Conservation (phyloP, 2,329 filamentous ascomycete genomes). For the Biscogniauxia mediterranea region DNA sequence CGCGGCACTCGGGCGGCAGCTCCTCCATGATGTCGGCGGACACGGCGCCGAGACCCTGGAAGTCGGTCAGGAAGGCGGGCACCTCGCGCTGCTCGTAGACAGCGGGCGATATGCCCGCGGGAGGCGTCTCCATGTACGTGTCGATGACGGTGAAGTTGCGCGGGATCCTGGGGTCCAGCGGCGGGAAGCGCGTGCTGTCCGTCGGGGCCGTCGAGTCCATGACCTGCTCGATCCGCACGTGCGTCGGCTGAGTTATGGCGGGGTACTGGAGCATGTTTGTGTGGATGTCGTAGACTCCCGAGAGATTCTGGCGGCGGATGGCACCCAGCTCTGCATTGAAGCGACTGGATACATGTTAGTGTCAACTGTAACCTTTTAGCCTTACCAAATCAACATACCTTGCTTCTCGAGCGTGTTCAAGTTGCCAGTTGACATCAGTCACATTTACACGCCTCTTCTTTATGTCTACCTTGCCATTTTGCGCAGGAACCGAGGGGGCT, state of each 20-base stretch:
- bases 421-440: slow-evolving; percentile 93
- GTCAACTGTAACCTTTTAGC: background rate
- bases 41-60: slow-evolving; percentile 62
- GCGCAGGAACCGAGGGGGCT: slow-evolving; percentile 71
- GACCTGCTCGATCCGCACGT: slow-evolving; percentile 77
- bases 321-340: slow-evolving; percentile 78
- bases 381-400: slow-evolving; percentile 56
- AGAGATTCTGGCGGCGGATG: slow-evolving; percentile 65
- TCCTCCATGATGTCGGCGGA: slow-evolving; percentile 64
- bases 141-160: slow-evolving; percentile 59
- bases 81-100: slow-evolving; percentile 44
- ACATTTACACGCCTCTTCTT: slow-evolving; percentile 86
- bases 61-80: slow-evolving; percentile 50
- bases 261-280: slow-evolving; percentile 92
- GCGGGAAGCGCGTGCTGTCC: slow-evolving; percentile 42
- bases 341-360: slow-evolving; percentile 50
- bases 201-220: slow-evolving; percentile 24
- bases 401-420: slow-evolving; percentile 88
- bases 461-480: slow-evolving; percentile 71
- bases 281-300: slow-evolving; percentile 88
- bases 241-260: slow-evolving; percentile 83
- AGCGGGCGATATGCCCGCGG: slow-evolving; percentile 44
- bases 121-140: slow-evolving; percentile 51
- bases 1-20: slow-evolving; percentile 67
- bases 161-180: slow-evolving; percentile 47